Percentiles rank a stretch among this genome's conserved stretches.
Conservation (phyloP, 2,329 filamentous ascomycete species). For the Pseudocercospora pini-densiflorae region DNA sequence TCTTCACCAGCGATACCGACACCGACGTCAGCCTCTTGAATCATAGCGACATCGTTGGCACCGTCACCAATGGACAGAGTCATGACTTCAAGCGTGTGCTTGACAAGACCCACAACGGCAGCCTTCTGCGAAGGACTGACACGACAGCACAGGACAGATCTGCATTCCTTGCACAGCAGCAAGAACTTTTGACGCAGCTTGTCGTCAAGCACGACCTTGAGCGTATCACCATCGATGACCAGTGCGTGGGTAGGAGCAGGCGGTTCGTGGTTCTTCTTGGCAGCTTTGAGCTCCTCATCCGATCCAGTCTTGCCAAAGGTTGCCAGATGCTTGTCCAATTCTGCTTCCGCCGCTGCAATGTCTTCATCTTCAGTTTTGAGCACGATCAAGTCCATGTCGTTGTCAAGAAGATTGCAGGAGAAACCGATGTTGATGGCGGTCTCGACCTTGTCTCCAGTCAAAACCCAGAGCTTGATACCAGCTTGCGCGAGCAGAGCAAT, state of each 20-base stretch:
- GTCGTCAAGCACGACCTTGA: constrained; percentile 85
- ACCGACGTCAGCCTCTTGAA: constrained; percentile 95
- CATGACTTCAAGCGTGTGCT: constrained; percentile 93
- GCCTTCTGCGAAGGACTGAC: constrained; percentile 97
- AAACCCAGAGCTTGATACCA: constrained; percentile 97
- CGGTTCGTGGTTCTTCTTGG: constrained; percentile 81
- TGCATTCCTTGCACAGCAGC: constrained; percentile 94
- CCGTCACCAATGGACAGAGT: constrained; percentile 92
- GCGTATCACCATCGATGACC: constrained; percentile 91
- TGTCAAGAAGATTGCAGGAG: constrained; percentile 95
- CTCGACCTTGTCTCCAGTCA: constrained; percentile 98
- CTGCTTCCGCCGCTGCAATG: constrained; percentile 64
- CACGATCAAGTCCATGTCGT: constrained; percentile 95
- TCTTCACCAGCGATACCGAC: constrained; percentile 94
- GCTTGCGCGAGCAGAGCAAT: constrained; percentile 89
- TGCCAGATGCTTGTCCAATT: constrained; percentile 74
- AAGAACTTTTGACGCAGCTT: constrained; percentile 88
- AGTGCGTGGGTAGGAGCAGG: constrained; percentile 88
- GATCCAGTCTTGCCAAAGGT: constrained; percentile 80
- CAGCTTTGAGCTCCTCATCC: constrained; percentile 80
- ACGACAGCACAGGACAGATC: constrained; percentile 93
- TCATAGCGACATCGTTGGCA: constrained; percentile 97
- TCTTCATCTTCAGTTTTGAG: constrained; percentile 82
- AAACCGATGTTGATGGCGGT: constrained; percentile 99
- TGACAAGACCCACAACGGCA: constrained; percentile 94